These are phyloP conservation scores for Heterobasidion irregulare DNA, from an alignment of 1,284 basidiomycete species.

Conservation along the genomic window DNA sequence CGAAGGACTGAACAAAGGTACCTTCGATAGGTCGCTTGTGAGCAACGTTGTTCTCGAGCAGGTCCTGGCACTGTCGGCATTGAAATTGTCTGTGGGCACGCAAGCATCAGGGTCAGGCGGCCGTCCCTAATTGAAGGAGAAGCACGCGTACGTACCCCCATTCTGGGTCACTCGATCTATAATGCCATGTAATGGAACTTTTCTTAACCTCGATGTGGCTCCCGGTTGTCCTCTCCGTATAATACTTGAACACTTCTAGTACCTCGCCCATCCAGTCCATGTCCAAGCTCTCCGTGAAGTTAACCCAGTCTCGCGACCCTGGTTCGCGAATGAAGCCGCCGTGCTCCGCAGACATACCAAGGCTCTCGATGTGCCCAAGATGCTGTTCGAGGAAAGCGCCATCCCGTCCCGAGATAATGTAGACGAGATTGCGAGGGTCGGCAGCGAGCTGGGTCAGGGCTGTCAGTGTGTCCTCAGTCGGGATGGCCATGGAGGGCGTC, in stretches of 20 bases:
- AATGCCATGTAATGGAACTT: slow-evolving; percentile 97
- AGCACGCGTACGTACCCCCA: slow-evolving; percentile 75
- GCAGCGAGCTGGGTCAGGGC: slow-evolving; percentile 67
- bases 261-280: slow-evolving; percentile 99
- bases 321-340: slow-evolving; percentile 87
- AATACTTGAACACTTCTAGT: slow-evolving; percentile 92
- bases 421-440: slow-evolving; percentile 88
- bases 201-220: slow-evolving; percentile 96
- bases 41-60: slow-evolving; percentile 88
- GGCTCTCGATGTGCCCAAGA: slow-evolving; percentile 73
- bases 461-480: slow-evolving; percentile 68
- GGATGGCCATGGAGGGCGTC: slow-evolving; percentile 82
- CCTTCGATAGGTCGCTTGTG: slow-evolving; percentile 86
- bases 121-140: slow-evolving; percentile 1
- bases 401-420: slow-evolving; percentile 98
- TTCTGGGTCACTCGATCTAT: slow-evolving; percentile 88
- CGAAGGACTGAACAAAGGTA: slow-evolving; percentile 21
- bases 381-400: slow-evolving; percentile 88
- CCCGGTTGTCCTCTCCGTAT: slow-evolving; percentile 94
- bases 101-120: slow-evolving; percentile 11
- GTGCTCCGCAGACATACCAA: slow-evolving; percentile 96
- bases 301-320: slow-evolving; percentile 64
- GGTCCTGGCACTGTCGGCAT: slow-evolving; percentile 92
- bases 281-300: slow-evolving; percentile 87
- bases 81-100: slow-evolving; percentile 68